Base-by-base conservation (phyloP, 148 eudicot genomes). In the Linanthus parryae region DNA sequence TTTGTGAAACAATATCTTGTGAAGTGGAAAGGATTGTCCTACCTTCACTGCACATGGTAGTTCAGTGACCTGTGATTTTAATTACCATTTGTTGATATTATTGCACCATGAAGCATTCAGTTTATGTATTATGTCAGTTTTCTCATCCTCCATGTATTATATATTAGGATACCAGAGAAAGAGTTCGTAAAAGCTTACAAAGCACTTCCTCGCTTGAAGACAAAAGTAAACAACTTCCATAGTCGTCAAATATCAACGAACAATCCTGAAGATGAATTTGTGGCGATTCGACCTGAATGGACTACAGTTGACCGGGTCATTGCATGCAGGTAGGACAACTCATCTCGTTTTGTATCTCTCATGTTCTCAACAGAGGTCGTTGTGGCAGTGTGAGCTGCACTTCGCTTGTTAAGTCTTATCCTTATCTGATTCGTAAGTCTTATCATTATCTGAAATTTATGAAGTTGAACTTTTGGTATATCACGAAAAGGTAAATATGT, bases 41-140 rank as follows among this genome's bases (percentile, higher is more conserved):
- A 88, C 73, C 78, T 92, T 65, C 99, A 92, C 58, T 92, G 99
- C 75, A 65, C 85, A 61, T 92, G 99, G 99, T 92, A 84, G 25
- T 44, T 63, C 45, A 46, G 29, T 44, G 24, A 29, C n/a, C n/a
- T n/a, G n/a, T n/a, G n/a, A n/a, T n/a, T n/a, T n/a, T n/a, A n/a
- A n/a, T n/a, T n/a, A n/a, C n/a, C n/a, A n/a, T n/a, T n/a, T n/a
- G n/a, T n/a, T n/a, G n/a, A n/a, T n/a, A n/a, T n/a, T n/a, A n/a
- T n/a, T n/a, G n/a, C n/a, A n/a, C n/a, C n/a, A n/a, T n/a, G n/a
- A n/a, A n/a, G n/a, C n/a, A n/a, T n/a, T n/a, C 1, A 54, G 3
- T 39, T 34, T 46, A 7, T 35, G 37, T n/a, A 33, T 12, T 35
- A 13, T 39, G 47, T 54, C 8, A 3, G 34, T n/a, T 49, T 35